Percentiles rank a stretch among this genome's conserved stretches.
Conservation (phyloP, 345 rosid genomes). For the Camelina hispida region DNA sequence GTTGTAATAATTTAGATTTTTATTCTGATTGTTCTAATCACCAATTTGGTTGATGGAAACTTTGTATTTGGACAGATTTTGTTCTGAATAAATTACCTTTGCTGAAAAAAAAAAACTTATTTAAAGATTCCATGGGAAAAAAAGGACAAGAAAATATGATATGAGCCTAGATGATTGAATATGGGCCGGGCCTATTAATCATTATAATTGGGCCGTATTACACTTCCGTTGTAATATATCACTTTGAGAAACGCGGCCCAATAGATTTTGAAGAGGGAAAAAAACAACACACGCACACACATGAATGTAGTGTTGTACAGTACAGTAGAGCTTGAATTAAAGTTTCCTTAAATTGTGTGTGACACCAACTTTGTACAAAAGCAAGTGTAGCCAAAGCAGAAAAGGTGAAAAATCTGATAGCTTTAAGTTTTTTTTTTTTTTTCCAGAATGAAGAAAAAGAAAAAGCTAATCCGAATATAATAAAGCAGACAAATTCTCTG, state of each 20-base stretch:
- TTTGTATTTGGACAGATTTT: too few relatives aligned
- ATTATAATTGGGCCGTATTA: not conserved
- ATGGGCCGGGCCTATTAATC: not conserved
- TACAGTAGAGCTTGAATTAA: slow-evolving; percentile 15
- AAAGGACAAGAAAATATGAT: not conserved
- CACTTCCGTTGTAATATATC: not conserved
- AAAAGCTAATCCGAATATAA: slow-evolving; percentile 41
- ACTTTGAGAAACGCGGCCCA: not conserved
- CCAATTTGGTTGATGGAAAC: too few relatives aligned
- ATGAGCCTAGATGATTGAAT: not conserved
- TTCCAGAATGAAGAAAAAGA: slow-evolving; percentile 34
- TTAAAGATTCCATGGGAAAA: not conserved
- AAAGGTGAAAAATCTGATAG: slow-evolving; percentile 34
- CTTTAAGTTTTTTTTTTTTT: slow-evolving; percentile 12
- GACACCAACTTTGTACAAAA: slow-evolving; percentile 35
- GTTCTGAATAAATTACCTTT: too few relatives aligned
- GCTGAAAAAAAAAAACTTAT: too few relatives aligned
- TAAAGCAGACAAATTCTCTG: slow-evolving; percentile 39
- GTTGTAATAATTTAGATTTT: too few relatives aligned
- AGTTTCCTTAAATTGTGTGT: slow-evolving; percentile 27
- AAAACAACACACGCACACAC: not conserved
- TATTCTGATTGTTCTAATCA: too few relatives aligned
- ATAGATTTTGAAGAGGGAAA: not conserved
- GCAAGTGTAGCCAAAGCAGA: slow-evolving; percentile 33
- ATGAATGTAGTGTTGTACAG: not conserved